Conservation (phyloP, 169 alveolate genomes). For the Cryptosporidium felis region DNA sequence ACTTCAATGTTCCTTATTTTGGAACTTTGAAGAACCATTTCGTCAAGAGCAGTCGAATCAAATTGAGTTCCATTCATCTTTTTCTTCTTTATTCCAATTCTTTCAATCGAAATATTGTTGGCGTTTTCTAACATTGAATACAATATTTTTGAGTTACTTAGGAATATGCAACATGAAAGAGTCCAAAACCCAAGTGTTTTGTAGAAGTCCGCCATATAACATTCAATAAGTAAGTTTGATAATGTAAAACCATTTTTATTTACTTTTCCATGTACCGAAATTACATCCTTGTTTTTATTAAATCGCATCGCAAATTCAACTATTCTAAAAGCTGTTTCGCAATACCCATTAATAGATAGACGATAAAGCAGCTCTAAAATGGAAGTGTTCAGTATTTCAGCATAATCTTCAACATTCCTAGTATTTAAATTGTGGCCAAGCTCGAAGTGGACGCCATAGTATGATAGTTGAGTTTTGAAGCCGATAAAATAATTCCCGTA, state of each 20-base stretch:
- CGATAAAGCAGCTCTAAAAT: background rate
- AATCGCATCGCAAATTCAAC: background rate
- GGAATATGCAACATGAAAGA: background rate
- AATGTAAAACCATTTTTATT: background rate
- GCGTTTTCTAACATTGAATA: background rate
- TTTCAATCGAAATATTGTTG: background rate
- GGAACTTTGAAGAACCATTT: constrained; percentile 1
- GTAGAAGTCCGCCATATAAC: background rate
- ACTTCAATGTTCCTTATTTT: background rate
- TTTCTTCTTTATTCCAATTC: background rate
- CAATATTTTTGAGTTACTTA: background rate
- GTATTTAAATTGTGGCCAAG: background rate
- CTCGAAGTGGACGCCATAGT: background rate
- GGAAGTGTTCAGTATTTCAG: background rate
- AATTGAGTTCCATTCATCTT: background rate
- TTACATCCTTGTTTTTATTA: background rate
- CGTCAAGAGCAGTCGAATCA: background rate
- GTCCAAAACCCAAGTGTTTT: constrained; percentile 59
- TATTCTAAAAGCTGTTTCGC: constrained; percentile 37
- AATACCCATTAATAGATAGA: constrained; percentile 19
- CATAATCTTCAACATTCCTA: too few species aligned
- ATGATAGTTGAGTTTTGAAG: background rate
- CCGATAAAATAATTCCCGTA: background rate
- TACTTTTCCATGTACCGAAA: background rate
- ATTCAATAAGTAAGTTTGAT: background rate